Base-by-base conservation (phyloP, 2,329 filamentous ascomycete genomes). In the Endothia cerciana region DNA sequence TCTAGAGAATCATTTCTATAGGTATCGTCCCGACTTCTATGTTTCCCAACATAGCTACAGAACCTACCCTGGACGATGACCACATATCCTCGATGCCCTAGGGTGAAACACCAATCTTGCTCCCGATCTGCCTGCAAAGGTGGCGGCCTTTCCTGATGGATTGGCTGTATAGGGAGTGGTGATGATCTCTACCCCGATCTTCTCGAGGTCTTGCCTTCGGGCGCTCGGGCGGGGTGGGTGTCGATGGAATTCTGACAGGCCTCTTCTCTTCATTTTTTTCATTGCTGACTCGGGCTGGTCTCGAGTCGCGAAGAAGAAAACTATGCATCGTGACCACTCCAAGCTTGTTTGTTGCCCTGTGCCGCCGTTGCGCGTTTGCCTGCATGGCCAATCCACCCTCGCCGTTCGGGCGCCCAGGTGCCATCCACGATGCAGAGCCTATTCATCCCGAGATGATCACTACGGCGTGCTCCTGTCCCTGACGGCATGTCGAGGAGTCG, bases 1-100 rank as follows among this genome's bases (percentile, higher is more conserved):
- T 85, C 85, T 79, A 86, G 81, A 93, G 91, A 94, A 94, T 94
- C 92, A 92, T 92, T 96, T 97, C 91, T 97, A 94, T 93, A 97
- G 93, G 94, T 89, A 86, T 92, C 89, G 89, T 93, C 91, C 86
- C 57, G 55, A 85, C 86, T 89, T 92, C 91, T 95, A 90, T 92
- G 89, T 90, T 94, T 87, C 88, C 88, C 86, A 93, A 87, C 91
- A 85, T 85, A 97, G 93, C 91, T 87, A 93, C 91, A 94, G 90
- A 93, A 87, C 88, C 88, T 87, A 94, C 89, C 91, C 92, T 93
- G 92, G 91, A 91, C 92, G 92, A 96, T 95, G 92, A 96, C 80
- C 81, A 75, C 75, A 91, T 87, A 90, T 92, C 92, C 91, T 92
- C 92, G 88, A 85, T 85, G 82, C 90, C 90, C 89, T 87, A 92